phyloP scores from a whole-genome alignment of 805 yeast species.

The Lipomyces sp. region DNA sequence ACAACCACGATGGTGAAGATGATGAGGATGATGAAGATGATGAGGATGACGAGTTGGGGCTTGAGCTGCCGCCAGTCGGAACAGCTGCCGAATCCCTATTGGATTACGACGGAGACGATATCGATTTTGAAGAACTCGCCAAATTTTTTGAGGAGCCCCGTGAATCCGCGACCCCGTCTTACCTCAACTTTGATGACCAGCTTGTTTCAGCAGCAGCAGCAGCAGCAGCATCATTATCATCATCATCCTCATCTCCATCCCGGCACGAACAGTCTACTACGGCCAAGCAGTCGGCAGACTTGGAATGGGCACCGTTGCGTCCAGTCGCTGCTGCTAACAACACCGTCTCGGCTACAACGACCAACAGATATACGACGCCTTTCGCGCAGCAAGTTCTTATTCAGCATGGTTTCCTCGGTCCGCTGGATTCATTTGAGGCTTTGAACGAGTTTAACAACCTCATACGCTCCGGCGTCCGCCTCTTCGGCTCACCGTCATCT shows the following conservation, averaged over 20 bases:
- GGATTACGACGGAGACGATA: not conserved
- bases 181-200: not conserved
- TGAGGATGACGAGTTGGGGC: not conserved
- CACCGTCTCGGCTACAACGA: not conserved
- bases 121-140: not conserved
- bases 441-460: constrained; percentile 22
- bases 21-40: not conserved
- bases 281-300: not conserved
- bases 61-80: not conserved
- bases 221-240: no score
- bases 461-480: constrained; percentile 6
- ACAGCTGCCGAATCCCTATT: not conserved
- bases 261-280: not conserved
- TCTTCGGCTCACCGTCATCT: not conserved
- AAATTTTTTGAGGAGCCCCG: not conserved
- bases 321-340: not conserved
- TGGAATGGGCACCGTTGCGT: not conserved
- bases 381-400: constrained; percentile 29
- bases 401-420: constrained; percentile 27
- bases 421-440: constrained; percentile 29
- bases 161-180: not conserved
- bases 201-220: not conserved
- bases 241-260: not conserved
- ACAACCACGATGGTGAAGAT: not conserved
- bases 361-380: constrained; percentile 21